phyloP scores from a whole-genome alignment of 139 green algal genomes.

The Gonium pectorale region DNA sequence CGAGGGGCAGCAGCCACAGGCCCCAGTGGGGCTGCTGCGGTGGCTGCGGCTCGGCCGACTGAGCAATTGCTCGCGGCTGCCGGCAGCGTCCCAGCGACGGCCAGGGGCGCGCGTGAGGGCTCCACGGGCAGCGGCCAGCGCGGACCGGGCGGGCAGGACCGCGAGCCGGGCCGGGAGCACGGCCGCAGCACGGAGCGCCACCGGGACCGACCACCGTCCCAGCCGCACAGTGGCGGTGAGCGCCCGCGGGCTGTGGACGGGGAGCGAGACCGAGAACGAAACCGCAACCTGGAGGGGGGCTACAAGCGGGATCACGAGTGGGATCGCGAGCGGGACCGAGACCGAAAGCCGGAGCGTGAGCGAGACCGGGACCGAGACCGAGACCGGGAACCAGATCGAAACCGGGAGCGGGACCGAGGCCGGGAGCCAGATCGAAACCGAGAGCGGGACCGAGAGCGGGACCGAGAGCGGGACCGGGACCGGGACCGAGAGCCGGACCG shows the following conservation, averaged over 20 bases:
- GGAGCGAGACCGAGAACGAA: neutral
- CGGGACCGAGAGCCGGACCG: no score
- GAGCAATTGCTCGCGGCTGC: no score
- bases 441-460: no score
- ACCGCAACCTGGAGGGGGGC: neutral
- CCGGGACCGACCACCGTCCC: neutral
- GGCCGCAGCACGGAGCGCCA: neutral
- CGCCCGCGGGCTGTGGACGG: neutral
- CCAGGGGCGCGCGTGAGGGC: no score
- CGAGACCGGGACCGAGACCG: neutral
- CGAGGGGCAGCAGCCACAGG: no score
- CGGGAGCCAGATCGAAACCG: no score
- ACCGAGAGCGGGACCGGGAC: neutral
- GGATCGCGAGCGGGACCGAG: neutral
- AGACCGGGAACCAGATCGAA: neutral
- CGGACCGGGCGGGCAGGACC: no score
- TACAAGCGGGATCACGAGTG: neutral
- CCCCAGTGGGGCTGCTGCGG: no score
- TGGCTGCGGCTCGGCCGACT: no score
- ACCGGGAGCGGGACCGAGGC: neutral
- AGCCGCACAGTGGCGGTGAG: neutral
- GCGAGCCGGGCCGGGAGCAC: neutral
- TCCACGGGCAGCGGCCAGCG: no score
- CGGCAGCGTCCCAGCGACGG: no score
- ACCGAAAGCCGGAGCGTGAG: neutral